These are phyloP conservation scores for Sphagnum contortum DNA, from an alignment of 225 moss, liverwort and hornwort genomes.

Conservation along the genomic window DNA sequence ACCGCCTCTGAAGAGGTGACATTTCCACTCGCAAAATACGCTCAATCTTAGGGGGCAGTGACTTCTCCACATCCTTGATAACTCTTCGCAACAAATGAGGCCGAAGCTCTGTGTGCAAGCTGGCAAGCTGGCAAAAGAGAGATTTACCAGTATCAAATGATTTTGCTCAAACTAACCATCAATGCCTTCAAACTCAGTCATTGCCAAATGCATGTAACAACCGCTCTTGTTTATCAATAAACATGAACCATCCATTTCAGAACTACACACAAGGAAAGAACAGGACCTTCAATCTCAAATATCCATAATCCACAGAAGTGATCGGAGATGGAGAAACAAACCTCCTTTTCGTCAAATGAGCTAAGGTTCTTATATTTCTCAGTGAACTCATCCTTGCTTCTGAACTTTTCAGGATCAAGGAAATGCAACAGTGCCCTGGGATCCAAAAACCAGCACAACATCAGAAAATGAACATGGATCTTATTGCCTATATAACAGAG, in stretches of 20 bases:
- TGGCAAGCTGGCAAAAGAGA: slow-evolving; percentile 55
- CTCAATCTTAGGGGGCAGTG: slow-evolving; percentile 98
- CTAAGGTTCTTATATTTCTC: slow-evolving; percentile 93
- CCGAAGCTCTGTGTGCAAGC: slow-evolving; percentile 87
- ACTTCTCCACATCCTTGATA: slow-evolving; percentile 97
- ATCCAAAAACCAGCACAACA: too few species aligned
- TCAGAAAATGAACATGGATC: too few species aligned
- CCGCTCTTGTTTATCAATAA: too few species aligned
- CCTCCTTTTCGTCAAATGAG: slow-evolving; percentile 95
- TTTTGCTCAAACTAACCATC: too few species aligned
- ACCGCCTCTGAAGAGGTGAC: slow-evolving; percentile 98
- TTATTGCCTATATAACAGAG: too few species aligned
- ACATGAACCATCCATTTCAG: too few species aligned
- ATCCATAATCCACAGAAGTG: too few species aligned
- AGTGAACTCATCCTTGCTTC: slow-evolving; percentile 83
- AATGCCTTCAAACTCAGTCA: too few species aligned
- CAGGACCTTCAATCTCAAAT: too few species aligned
- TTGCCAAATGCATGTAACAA: too few species aligned
- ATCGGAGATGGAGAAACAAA: slow-evolving; percentile 12
- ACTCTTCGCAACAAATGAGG: slow-evolving; percentile 91
- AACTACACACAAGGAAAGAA: too few species aligned
- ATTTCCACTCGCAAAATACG: slow-evolving; percentile 97
- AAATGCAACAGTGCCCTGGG: slow-evolving; percentile 97
- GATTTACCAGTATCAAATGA: too few species aligned
- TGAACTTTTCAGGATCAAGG: slow-evolving; percentile 91